Conservation (phyloP, 257 asterid genomes). For the Cynanchum wilfordii region DNA sequence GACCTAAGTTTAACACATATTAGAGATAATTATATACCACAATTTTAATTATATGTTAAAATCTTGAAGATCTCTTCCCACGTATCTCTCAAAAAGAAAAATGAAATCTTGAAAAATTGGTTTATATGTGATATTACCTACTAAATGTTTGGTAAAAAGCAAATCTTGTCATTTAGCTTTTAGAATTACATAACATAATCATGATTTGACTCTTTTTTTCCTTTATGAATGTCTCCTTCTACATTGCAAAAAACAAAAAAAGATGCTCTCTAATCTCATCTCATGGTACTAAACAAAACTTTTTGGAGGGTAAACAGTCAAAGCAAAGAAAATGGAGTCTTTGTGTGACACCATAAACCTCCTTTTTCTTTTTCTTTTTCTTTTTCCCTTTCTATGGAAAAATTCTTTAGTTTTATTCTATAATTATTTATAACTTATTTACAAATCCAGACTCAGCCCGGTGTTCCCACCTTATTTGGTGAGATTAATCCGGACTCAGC, state of each 20-base stretch:
- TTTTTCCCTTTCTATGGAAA: not conserved
- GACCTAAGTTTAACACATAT: too few species aligned
- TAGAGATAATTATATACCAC: too few species aligned
- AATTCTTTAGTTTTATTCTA: too few species aligned
- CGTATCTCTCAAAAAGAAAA: too few species aligned
- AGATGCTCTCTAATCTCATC: not conserved
- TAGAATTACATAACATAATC: not conserved
- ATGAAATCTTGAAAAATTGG: too few species aligned
- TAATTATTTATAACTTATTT: too few species aligned
- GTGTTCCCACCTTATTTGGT: too few species aligned
- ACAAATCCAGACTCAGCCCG: too few species aligned
- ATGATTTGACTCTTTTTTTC: not conserved
- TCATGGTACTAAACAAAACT: not conserved
- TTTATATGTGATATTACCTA: not conserved
- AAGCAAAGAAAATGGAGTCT: slow-evolving; percentile 5
- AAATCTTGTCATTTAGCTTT: not conserved
- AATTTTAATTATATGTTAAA: too few species aligned
- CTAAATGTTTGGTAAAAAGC: not conserved
- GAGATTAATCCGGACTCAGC: too few species aligned
- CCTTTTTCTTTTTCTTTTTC: not conserved
- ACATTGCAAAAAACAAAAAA: not conserved
- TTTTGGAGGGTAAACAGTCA: not conserved
- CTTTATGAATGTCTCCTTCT: not conserved
- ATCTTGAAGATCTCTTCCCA: too few species aligned
- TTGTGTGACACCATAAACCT: not conserved